A percentile compares a stretch with the other conserved stretches of the same genome.
These are phyloP conservation scores for Cordyceps javanica DNA, from an alignment of 2,329 filamentous ascomycete genomes.

Conservation along the genomic window DNA sequence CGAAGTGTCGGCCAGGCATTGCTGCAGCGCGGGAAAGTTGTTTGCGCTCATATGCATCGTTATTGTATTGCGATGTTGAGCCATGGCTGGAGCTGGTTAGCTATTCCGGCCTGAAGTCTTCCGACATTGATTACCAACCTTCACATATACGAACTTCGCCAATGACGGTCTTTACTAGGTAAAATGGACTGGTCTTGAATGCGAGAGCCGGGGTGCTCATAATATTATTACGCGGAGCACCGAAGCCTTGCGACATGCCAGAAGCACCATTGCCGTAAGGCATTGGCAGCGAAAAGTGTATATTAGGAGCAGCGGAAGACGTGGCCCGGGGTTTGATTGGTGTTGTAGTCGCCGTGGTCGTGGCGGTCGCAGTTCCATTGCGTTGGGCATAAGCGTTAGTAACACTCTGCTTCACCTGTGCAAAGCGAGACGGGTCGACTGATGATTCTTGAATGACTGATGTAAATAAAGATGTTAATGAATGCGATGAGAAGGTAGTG, in stretches of 20 bases:
- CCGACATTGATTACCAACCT: constrained; percentile 42
- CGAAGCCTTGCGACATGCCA: constrained; percentile 4
- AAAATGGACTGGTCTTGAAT: constrained; percentile 79
- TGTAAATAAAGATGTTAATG: background rate
- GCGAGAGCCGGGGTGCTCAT: constrained; percentile 16
- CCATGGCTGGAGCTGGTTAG: constrained; percentile 47
- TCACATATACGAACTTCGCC: constrained; percentile 63
- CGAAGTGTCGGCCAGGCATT: constrained; percentile 53
- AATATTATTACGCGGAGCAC: constrained; percentile 15
- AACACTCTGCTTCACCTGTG: constrained; percentile 39
- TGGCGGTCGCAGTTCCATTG: constrained; percentile 21
- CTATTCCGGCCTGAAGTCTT: background rate
- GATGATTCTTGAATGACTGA: constrained; percentile 38
- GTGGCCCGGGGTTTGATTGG: constrained; percentile 15
- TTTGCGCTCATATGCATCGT: constrained; percentile 41
- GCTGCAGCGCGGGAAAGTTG: constrained; percentile 45
- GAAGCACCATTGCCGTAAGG: constrained; percentile 4
- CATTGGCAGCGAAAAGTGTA: constrained; percentile 6
- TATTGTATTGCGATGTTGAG: constrained; percentile 44
- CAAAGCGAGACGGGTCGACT: constrained; percentile 34
- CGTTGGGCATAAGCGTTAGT: constrained; percentile 26
- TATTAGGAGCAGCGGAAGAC: constrained; percentile 12
- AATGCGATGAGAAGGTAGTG: background rate
- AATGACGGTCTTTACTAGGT: constrained; percentile 60
- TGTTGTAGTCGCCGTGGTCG: constrained; percentile 14